A percentile compares a stretch with the other conserved stretches of the same genome.
Conservation (phyloP, 2,329 filamentous ascomycete species). For the Penicillium sp. region DNA sequence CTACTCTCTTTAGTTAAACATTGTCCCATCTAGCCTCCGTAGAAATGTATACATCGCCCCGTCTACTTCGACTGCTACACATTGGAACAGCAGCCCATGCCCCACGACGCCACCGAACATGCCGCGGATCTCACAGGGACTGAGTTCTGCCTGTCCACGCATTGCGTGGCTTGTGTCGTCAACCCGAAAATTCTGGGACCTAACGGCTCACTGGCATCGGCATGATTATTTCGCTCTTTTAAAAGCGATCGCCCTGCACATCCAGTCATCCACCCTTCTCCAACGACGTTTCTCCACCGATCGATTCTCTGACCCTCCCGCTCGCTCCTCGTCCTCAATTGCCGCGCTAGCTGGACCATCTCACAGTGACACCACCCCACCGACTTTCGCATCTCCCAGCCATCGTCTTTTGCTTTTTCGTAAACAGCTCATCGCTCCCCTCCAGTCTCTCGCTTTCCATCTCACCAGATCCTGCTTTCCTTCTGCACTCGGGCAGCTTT, state of each 20-base stretch:
- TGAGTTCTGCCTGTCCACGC: not conserved
- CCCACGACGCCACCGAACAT: not conserved
- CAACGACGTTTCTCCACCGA: not conserved
- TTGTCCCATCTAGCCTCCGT: no score
- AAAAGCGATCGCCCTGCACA: constrained; percentile 7
- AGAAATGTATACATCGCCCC: no score
- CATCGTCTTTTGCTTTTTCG: not conserved
- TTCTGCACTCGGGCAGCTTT: not conserved
- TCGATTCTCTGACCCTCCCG: constrained; percentile 2
- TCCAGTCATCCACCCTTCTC: constrained; percentile 14
- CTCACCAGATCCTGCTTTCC: not conserved
- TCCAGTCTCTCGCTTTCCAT: not conserved
- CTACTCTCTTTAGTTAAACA: no score
- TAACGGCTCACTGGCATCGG: not conserved
- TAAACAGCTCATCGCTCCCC: not conserved
- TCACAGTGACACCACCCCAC: not conserved
- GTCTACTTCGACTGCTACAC: no score
- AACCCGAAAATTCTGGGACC: constrained; percentile 1
- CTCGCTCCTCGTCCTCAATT: no score
- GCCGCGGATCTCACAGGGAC: not conserved
- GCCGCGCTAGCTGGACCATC: not conserved
- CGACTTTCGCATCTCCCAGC: constrained; percentile 1
- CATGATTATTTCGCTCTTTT: not conserved
- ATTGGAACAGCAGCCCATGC: not conserved
- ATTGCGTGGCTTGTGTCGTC: constrained; percentile 12